Evolutionary conservation across 1,284 basidiomycete genomes (phyloP).

Genomic region (Sphagnurus paluster): DNA sequence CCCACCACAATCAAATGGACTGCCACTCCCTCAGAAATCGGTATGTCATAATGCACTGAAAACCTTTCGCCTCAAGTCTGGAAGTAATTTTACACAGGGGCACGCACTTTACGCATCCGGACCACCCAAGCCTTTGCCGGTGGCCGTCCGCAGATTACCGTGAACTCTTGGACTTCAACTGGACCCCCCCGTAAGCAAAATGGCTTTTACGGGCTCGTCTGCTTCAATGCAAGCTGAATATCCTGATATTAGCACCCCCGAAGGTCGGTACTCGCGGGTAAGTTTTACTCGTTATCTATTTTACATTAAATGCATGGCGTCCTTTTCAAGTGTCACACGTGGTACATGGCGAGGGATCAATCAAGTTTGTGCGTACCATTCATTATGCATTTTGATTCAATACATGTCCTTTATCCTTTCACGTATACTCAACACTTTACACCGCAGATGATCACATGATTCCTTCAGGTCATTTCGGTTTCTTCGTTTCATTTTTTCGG

Average conservation of each 20-base stretch:
- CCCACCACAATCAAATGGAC: constrained; percentile 45
- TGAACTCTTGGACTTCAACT: constrained; percentile 40
- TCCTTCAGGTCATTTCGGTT: constrained; percentile 35
- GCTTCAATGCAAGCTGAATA: not conserved
- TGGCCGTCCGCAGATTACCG: constrained; percentile 42
- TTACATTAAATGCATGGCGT: constrained; percentile 1
- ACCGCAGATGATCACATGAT: constrained; percentile 37
- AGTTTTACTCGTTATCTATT: constrained; percentile 12
- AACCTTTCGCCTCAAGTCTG: not conserved
- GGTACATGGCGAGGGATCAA: constrained; percentile 49
- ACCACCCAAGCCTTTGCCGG: constrained; percentile 47
- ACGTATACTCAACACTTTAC: not conserved
- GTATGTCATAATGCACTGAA: constrained; percentile 23
- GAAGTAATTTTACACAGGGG: constrained; percentile 30
- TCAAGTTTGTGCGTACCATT: constrained; percentile 37
- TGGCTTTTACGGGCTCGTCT: not conserved
- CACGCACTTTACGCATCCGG: constrained; percentile 44
- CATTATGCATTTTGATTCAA: not conserved
- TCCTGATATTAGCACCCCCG: constrained; percentile 34
- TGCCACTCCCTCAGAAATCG: constrained; percentile 42
- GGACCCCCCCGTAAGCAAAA: constrained; percentile 36
- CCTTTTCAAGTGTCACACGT: constrained; percentile 36
- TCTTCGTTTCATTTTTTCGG: not conserved
- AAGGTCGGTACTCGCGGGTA: constrained; percentile 42
- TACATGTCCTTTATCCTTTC: not conserved